Evolutionary conservation across 208 protist species (phyloP).

Genomic region (Plasmodiophora brassicae): DNA sequence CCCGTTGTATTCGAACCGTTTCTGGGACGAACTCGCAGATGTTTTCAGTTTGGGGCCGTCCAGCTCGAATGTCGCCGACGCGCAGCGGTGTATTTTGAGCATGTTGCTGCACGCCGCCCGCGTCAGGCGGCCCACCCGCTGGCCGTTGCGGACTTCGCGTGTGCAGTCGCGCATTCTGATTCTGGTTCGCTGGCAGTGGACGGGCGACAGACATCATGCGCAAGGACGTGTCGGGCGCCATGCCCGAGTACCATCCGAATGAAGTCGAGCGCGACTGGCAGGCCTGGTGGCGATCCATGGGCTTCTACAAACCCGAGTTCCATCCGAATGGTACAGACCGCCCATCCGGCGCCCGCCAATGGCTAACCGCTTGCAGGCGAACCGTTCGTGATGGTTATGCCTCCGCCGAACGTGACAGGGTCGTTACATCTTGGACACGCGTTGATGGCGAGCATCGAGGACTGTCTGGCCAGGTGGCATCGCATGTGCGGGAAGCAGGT

Average conservation of each 20-base stretch:
- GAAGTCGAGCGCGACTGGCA: background rate
- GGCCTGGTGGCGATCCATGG: background rate
- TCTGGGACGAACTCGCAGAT: no score
- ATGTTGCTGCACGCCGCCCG: no score
- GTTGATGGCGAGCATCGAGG: conserved; percentile 73
- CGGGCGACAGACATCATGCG: no score
- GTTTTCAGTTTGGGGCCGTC: no score
- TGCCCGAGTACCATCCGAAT: background rate
- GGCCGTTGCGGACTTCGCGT: no score
- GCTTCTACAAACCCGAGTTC: conserved; percentile 12
- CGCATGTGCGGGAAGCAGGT: conserved; percentile 78
- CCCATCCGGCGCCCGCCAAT: background rate
- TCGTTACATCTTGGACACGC: conserved; percentile 98
- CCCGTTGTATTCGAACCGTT: no score
- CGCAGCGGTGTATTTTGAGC: no score
- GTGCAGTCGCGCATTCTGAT: no score
- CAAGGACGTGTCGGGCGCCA: background rate
- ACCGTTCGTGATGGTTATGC: conserved; percentile 72
- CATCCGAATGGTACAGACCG: background rate
- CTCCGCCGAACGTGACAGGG: conserved; percentile 99
- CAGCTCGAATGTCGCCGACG: no score
- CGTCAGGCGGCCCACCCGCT: no score
- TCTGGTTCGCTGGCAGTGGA: no score
- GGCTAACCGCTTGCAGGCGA: background rate
- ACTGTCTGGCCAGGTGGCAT: conserved; percentile 54